Evolutionary conservation across 805 yeast species (phyloP).

Genomic region (Barnettozyma californica): DNA sequence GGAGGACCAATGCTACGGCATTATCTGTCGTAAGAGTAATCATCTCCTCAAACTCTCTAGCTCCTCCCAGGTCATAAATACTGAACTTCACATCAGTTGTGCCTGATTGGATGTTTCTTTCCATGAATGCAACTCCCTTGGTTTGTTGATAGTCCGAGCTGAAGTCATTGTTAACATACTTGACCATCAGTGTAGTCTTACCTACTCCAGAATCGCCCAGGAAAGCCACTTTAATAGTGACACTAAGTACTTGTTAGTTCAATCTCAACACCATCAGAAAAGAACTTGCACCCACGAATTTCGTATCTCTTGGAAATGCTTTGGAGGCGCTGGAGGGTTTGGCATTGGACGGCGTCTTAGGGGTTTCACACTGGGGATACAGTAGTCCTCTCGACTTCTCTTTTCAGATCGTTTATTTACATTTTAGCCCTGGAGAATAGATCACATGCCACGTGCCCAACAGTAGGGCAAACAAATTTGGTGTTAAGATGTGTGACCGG

Average conservation of each 20-base stretch:
- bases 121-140: conserved; percentile 92
- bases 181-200: conserved; percentile 92
- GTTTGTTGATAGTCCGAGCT: conserved; percentile 93
- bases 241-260: conserved; percentile 24
- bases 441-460: too few relatives aligned
- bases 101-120: conserved; percentile 76
- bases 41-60: conserved; percentile 92
- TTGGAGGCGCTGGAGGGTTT: conserved; percentile 20
- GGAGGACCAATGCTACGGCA: conserved; percentile 84
- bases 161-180: conserved; percentile 91
- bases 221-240: conserved; percentile 80
- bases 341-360: background rate
- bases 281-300: conserved; percentile 15
- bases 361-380: too few relatives aligned
- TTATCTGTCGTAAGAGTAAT: conserved; percentile 87
- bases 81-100: conserved; percentile 86
- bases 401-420: conserved; percentile 1
- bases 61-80: conserved; percentile 96
- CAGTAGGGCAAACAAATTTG: background rate
- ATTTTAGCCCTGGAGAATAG: background rate
- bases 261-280: background rate
- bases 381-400: background rate
- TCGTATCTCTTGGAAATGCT: conserved; percentile 16
- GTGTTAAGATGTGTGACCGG: background rate
- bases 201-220: conserved; percentile 97